Conservation (phyloP, 177 flowering plant species). For the Vitis hybrid region DNA sequence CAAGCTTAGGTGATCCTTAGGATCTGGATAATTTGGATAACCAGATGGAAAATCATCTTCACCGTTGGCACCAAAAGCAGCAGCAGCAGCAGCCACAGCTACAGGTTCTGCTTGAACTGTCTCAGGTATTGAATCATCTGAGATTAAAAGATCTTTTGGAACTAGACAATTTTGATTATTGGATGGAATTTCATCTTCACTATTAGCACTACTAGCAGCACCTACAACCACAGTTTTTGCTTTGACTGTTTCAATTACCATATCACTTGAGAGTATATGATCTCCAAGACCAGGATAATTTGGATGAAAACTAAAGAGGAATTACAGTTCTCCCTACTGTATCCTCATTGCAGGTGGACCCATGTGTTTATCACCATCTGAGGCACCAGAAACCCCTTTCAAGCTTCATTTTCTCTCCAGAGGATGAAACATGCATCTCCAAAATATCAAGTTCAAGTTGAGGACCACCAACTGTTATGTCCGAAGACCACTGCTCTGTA, state of each 20-base stretch:
- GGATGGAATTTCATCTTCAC: too few relatives aligned
- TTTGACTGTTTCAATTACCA: conserved; percentile 5
- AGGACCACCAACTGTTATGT: conserved; percentile 15
- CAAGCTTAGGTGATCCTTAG: too few relatives aligned
- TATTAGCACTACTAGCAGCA: conserved; percentile 6
- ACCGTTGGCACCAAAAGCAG: too few relatives aligned
- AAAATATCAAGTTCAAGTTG: conserved; percentile 15
- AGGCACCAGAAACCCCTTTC: conserved; percentile 8
- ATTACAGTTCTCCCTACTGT: too few relatives aligned
- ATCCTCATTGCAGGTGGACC: background rate
- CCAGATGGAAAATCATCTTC: too few relatives aligned
- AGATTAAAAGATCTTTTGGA: too few relatives aligned
- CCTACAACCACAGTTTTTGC: conserved; percentile 10
- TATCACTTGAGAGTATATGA: conserved; percentile 15
- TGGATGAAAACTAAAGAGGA: background rate
- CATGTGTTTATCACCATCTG: conserved; percentile 16
- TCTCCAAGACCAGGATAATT: conserved; percentile 6
- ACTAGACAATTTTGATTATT: too few relatives aligned
- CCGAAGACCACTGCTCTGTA: conserved; percentile 11
- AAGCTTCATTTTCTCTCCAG: conserved; percentile 19
- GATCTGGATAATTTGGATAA: too few relatives aligned
- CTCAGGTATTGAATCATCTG: background rate
- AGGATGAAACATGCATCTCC: conserved; percentile 15
- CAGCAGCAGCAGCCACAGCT: too few relatives aligned
- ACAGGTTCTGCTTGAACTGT: conserved; percentile 9